A percentile compares a stretch with the other conserved stretches of the same genome.
Conservation (phyloP, 176 grass and related monocot genomes). For the Alopecurus myosuroides region DNA sequence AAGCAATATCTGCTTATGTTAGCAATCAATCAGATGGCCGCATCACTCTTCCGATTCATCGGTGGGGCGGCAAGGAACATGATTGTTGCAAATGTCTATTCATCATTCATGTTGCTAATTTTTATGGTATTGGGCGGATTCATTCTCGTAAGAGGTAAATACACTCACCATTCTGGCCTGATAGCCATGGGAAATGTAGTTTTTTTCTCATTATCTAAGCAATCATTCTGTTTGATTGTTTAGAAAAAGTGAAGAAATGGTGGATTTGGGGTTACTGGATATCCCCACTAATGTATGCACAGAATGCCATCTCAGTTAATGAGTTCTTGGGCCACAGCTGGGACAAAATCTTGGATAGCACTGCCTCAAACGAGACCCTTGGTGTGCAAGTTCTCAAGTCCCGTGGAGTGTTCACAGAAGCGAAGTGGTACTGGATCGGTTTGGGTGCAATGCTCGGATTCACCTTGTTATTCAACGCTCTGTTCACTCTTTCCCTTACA, state of each 20-base stretch:
- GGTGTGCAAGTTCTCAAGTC: slow-evolving; percentile 52
- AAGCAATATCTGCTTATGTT: slow-evolving; percentile 82
- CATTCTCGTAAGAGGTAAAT: slow-evolving; percentile 62
- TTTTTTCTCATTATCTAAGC: not conserved
- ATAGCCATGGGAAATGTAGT: not conserved
- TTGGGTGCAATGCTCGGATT: slow-evolving; percentile 76
- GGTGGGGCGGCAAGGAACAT: slow-evolving; percentile 56
- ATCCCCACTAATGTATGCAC: slow-evolving; percentile 86
- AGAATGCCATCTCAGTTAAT: slow-evolving; percentile 80
- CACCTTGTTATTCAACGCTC: slow-evolving; percentile 68
- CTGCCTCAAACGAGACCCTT: slow-evolving; percentile 29
- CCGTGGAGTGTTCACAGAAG: slow-evolving; percentile 77
- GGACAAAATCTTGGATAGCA: slow-evolving; percentile 42
- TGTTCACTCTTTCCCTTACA: slow-evolving; percentile 69
- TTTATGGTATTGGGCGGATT: slow-evolving; percentile 76
- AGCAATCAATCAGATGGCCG: slow-evolving; percentile 69
- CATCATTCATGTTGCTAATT: slow-evolving; percentile 61
- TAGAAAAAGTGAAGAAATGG: slow-evolving; percentile 91
- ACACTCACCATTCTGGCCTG: not conserved
- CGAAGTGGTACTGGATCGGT: slow-evolving; percentile 95
- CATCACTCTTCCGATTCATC: slow-evolving; percentile 62
- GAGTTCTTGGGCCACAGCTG: slow-evolving; percentile 82
- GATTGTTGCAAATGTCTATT: slow-evolving; percentile 80
- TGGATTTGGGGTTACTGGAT: slow-evolving; percentile 99
- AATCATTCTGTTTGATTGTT: not conserved